These are phyloP conservation scores for Diaporthe amygdali DNA, from an alignment of 2,329 filamentous ascomycete genomes.

Conservation along the genomic window DNA sequence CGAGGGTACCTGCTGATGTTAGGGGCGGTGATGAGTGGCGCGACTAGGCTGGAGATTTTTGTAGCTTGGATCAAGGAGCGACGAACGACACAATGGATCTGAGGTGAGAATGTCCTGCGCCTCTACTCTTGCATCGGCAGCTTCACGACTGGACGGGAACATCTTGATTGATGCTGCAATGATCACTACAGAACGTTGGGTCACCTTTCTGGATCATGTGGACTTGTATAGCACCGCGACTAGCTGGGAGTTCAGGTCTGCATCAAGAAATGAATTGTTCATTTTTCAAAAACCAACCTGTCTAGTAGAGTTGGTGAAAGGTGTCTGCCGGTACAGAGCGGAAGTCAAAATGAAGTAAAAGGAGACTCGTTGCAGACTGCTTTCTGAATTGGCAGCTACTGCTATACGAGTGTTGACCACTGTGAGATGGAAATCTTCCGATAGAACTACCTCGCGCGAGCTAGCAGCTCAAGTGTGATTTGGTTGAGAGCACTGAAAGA, in stretches of 20 bases:
- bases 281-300: not conserved
- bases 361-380: not conserved
- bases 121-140: not conserved
- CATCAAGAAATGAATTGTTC: not conserved
- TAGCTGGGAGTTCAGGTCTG: slow-evolving; percentile 12
- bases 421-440: not conserved
- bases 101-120: not conserved
- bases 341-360: not conserved
- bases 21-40: slow-evolving; percentile 54
- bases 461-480: not conserved
- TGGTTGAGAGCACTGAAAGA: not conserved
- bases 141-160: not conserved
- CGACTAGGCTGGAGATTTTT: slow-evolving; percentile 6
- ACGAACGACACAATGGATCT: not conserved
- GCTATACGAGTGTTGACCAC: too few relatives aligned
- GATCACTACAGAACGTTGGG: not conserved
- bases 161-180: not conserved
- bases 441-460: not conserved
- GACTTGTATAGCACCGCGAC: not conserved
- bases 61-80: not conserved
- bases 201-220: not conserved
- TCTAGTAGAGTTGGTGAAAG: not conserved
- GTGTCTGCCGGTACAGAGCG: not conserved
- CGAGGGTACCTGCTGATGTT: slow-evolving; percentile 43
- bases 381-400: not conserved